Evolutionary conservation across 257 asterid species (phyloP).

Genomic region (Pogostemon cablin): DNA sequence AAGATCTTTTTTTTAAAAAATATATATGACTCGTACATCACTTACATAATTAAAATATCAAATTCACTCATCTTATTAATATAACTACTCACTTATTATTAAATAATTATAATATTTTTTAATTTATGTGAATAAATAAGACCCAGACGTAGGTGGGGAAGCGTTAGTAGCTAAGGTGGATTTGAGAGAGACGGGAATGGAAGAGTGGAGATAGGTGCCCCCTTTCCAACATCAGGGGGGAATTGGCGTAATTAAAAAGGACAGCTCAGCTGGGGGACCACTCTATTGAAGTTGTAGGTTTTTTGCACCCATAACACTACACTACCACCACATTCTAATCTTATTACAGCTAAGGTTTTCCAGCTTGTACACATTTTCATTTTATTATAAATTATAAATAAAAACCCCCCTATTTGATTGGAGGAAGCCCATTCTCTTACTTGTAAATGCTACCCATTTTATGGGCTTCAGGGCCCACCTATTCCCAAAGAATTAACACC

Average conservation of each 20-base stretch:
- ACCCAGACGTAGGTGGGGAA: no score
- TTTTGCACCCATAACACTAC: constrained; percentile 6
- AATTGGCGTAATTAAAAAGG: constrained; percentile 16
- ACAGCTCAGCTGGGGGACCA: constrained; percentile 30
- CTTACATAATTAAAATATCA: no score
- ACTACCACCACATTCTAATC: constrained; percentile 22
- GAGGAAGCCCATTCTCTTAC: constrained; percentile 32
- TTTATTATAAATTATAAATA: no score
- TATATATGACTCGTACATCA: no score
- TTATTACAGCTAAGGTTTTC: constrained; percentile 40
- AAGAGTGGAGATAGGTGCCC: constrained; percentile 5
- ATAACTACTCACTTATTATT: no score
- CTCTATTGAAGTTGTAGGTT: constrained; percentile 31
- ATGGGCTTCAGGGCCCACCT: constrained; percentile 41
- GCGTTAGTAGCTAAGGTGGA: no score
- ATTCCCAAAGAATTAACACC: not conserved
- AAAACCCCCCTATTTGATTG: constrained; percentile 23
- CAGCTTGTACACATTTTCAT: constrained; percentile 28
- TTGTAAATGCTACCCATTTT: constrained; percentile 20
- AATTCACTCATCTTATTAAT: no score
- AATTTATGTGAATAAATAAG: no score
- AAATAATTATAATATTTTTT: no score
- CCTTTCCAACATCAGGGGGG: constrained; percentile 32
- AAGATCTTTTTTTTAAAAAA: no score
- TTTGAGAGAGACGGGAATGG: no score